These are phyloP conservation scores for Ceratorhiza oryzae-sativae DNA, from an alignment of 1,284 basidiomycete genomes.

Conservation along the genomic window DNA sequence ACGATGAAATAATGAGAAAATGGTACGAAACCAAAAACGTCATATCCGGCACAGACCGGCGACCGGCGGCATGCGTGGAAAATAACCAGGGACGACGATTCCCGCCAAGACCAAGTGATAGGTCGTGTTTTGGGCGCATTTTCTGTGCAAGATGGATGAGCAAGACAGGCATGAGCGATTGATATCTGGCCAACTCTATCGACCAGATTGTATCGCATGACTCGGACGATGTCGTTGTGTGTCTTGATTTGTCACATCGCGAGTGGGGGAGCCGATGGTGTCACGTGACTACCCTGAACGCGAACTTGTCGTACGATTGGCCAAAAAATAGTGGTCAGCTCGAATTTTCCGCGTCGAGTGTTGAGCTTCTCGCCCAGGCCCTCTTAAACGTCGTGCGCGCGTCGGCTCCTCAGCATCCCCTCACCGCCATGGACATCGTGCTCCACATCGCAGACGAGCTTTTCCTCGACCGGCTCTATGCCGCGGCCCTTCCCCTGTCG, in stretches of 20 bases:
- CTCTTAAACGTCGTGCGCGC: conserved; percentile 19
- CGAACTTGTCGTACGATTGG: conserved; percentile 34
- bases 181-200: not conserved
- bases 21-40: too few species aligned
- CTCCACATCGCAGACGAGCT: conserved; percentile 76
- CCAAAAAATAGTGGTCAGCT: conserved; percentile 9
- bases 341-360: conserved; percentile 10
- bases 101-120: too few species aligned
- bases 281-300: not conserved
- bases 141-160: not conserved
- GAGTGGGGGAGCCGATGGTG: not conserved
- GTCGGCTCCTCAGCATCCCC: conserved; percentile 8
- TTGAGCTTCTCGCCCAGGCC: conserved; percentile 9
- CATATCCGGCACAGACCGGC: not conserved
- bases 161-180: not conserved
- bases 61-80: not conserved
- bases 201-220: not conserved
- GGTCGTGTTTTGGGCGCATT: too few species aligned
- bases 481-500: conserved; percentile 73
- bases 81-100: too few species aligned
- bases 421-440: conserved; percentile 77
- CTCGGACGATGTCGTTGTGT: not conserved
- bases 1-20: not conserved
- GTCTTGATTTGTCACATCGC: not conserved
- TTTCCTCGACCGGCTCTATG: conserved; percentile 80